Base-by-base conservation (phyloP, 176 grass and related monocot genomes). In the Rhynchospora tenuis region DNA sequence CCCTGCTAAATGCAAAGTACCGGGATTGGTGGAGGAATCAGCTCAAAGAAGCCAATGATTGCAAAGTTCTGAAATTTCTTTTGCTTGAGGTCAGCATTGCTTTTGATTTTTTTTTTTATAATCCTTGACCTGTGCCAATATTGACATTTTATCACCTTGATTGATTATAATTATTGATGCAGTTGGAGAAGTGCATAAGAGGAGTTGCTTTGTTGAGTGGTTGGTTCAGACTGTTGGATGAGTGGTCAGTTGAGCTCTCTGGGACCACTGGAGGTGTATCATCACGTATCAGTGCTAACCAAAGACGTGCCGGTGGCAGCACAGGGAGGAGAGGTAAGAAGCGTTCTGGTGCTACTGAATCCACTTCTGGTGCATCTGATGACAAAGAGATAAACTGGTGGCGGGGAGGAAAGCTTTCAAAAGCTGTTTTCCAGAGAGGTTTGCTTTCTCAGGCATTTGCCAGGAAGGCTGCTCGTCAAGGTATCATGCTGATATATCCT, bases 401-500 rank as follows among this genome's bases (percentile, higher is more conserved):
- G 93, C 89, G 90, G 0, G 86, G 93, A 64, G 97, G 97, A 81
- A 81, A 87, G 83, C 69, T 99, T 56, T 95, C 91, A 46, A 93
- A 95, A 72, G 47, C 79, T 93, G 84, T 93, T 87, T 84, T 92
- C 47, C 97, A 93, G 80, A 92, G 82, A 88, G 89, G 86, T 11
- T 51, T 83, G 89, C 75, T 99, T 86, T 82, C 81, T 14, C 73
- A 60, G 88, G 82, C 59, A 2, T 54, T 60, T 61, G 48, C 83
- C 74, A 90, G 85, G 87, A 99, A 92, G 94, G 91, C 89, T 86
- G 96, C 96, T 86, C 93, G 93, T 81, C 93, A 99, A 92, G 96
- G 96, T 99, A 93, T 83, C 72, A 23, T 68, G 22, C 20, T 22
- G 54, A 33, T 60, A 54, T 86, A 79, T 47, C 52, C 11, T 89